Evolutionary conservation across 2,329 filamentous ascomycete species (phyloP), one percentile per base, ranked within the genome.

Genomic region (Nigrograna mackinnonii): DNA sequence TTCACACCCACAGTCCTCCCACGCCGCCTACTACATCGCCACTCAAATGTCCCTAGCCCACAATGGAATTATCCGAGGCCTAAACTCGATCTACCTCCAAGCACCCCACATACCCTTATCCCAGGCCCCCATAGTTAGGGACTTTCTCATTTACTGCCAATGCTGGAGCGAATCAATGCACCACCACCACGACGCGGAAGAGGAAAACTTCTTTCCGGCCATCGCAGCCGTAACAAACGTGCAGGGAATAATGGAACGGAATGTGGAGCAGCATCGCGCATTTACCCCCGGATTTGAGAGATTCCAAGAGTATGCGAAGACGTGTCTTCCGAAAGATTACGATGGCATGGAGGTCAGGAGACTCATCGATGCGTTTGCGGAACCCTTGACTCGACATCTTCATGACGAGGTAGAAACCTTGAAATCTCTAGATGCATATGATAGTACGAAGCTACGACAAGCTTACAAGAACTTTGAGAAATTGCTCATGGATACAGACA

Each of bases 41-140:
- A 82, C 79, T 11, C 78, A 85, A 62, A 85, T 85, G 82, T 73
- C 75, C 2, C 63, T 84, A 35, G 70, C 82, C 41, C 81, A 86
- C 71, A 85, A 85, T 52, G 69, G 77, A 40, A 79, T 85, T 52
- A 76, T 85, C 46, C 79, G 82, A 21, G 80, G 81, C 37, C 83
- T 79, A 69, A 85, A 86, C 64, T 79, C 76, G 55, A 83, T 86
- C 57, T 82, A 79, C 57, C 75, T 78, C 30, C 82, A 85, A 59
- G 80, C 80, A 0, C 11, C 46, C 9, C 67, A 77, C 49, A 64
- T 85, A 32, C 59, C 71, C 11, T 71, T 73, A 2, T 59, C 62
- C n/a, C 79, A 84, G 59, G 68, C 77, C 39, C 75, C 78, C 0
- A 84, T 80, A 79, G 49, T 55, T 9, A 44, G 50, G 24, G 55